Conservation (phyloP, 768 basidiomycete species). For the Lentinula sp. region DNA sequence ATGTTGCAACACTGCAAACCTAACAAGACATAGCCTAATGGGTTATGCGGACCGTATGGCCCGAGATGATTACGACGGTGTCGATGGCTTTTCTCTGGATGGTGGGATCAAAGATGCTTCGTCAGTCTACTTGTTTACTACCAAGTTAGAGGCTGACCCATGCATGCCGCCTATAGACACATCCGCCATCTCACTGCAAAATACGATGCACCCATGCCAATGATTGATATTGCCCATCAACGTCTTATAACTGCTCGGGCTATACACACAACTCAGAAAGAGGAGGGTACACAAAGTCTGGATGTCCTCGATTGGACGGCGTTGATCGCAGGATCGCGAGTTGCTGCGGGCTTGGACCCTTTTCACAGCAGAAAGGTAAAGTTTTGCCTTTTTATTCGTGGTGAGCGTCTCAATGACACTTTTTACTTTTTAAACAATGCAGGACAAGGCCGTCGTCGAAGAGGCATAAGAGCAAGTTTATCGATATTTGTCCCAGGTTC, state of each 20-base stretch:
- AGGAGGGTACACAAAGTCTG: conserved; percentile 39
- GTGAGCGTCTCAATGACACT: neutral
- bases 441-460: conserved; percentile 7
- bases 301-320: conserved; percentile 79
- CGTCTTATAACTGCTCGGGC: conserved; percentile 78
- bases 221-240: conserved; percentile 65
- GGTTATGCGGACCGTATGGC: conserved; percentile 65
- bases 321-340: conserved; percentile 69
- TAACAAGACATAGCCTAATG: conserved; percentile 32
- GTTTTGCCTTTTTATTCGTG: neutral
- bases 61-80: conserved; percentile 68
- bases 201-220: conserved; percentile 65
- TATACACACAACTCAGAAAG: conserved; percentile 44
- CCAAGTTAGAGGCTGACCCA: neutral
- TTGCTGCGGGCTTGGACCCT: conserved; percentile 60
- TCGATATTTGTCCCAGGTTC: no score
- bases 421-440: no score
- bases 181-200: conserved; percentile 66
- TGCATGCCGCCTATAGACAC: conserved; percentile 23
- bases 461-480: neutral
- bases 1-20: neutral
- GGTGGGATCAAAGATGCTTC: conserved; percentile 86
- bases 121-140: conserved; percentile 24
- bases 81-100: conserved; percentile 70
- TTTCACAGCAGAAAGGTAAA: conserved; percentile 32